Evolutionary conservation across 495 filamentous ascomycete species (phyloP).

Genomic region (Hyphodiscus hymeniophilus): DNA sequence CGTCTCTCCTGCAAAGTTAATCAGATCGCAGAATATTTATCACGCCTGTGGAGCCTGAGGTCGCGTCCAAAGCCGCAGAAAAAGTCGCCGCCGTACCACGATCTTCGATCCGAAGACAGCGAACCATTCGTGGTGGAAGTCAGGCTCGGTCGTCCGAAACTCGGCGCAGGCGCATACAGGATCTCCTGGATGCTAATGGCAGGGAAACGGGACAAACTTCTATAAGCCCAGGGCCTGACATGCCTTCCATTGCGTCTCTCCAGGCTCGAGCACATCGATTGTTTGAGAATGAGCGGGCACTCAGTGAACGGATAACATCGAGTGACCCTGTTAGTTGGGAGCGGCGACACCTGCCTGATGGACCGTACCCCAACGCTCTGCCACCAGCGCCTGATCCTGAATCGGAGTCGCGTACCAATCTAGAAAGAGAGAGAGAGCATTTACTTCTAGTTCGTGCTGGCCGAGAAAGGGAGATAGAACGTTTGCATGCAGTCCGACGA

Average conservation of each 20-base stretch:
- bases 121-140: constrained; percentile 27
- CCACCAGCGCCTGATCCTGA: constrained; percentile 30
- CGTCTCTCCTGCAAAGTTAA: constrained; percentile 26
- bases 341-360: constrained; percentile 2
- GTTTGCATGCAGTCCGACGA: constrained; percentile 7
- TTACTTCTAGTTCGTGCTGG: constrained; percentile 10
- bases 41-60: constrained; percentile 47
- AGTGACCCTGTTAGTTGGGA: constrained; percentile 15
- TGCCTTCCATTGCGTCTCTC: background rate
- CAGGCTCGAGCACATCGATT: constrained; percentile 1
- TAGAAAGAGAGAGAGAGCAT: constrained; percentile 9
- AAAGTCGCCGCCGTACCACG: constrained; percentile 48
- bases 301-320: constrained; percentile 13
- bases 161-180: constrained; percentile 21
- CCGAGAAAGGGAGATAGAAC: constrained; percentile 10
- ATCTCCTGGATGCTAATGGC: constrained; percentile 3
- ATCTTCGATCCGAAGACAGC: constrained; percentile 61
- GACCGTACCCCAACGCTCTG: constrained; percentile 5
- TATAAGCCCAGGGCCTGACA: background rate
- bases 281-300: constrained; percentile 15
- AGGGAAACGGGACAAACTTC: constrained; percentile 1
- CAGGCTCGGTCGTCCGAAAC: constrained; percentile 24
- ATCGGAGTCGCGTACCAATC: constrained; percentile 18
- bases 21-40: constrained; percentile 38
- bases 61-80: constrained; percentile 40